Evolutionary conservation across 768 basidiomycete genomes (phyloP), one percentile per base, ranked within the genome.

Genomic region (Pisolithus sp.): DNA sequence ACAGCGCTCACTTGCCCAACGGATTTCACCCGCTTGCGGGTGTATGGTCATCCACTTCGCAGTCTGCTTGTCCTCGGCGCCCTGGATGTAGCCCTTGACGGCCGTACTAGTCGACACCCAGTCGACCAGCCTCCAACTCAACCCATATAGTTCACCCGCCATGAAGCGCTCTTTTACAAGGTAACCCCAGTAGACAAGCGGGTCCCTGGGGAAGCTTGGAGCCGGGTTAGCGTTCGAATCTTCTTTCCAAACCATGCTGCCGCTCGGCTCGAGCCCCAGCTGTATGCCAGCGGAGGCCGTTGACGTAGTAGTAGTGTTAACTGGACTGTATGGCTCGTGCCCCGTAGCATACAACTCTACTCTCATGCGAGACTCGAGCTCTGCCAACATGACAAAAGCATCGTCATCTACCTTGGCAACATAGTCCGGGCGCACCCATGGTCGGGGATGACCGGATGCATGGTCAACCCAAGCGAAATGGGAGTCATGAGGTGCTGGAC

Each of bases 341-440:
- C 59, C 68, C 51, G 64, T 70, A 34, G 69, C 65, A 43, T 93
- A 78, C 37, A 95, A 74, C 53, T 89, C 83, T 17, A 92, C 69
- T 43, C 94, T 78, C 51, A 98, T 71, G 26, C 91, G 80, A n/a
- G 89, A 80, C 68, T 98, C 94, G 17, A 98, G 76, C 66, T 98
- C 94, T 2, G 89, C 89, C 30, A 98, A 78, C 81, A 96, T 93
- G 48, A 98, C 80, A 60, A 98, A 95, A 7, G 91, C 82, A 67
- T 98, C 94, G 61, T 98, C 94, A 65, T 98, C 94, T 1, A 87
- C 89, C 70, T 98, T 98, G 60, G 89, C 82, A 39, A 98, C 83
- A 62, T 83, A 97, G 65, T 96, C 92, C 10, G 93, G 94, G 37
- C 88, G 78, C 20, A 86, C 85, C 89, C 91, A 94, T 7, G 80